Evolutionary conservation across 306 rosid species (phyloP), one percentile per base, ranked within the genome.

Genomic region (Canavalia ensiformis): DNA sequence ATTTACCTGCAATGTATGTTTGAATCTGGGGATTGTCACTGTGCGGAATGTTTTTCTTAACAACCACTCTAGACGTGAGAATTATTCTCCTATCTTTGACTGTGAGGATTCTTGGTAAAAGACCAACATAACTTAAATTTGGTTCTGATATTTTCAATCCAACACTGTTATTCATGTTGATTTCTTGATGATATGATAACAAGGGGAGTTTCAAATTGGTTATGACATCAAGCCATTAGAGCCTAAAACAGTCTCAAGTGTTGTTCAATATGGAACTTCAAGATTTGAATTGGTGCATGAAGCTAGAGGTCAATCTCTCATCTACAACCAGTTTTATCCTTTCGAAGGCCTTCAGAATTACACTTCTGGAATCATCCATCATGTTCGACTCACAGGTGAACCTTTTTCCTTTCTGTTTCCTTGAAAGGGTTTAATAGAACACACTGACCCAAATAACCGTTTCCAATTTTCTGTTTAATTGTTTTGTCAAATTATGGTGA

Each of bases 351-450:
- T 94, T 83, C 91, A 88, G 83, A 94, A 94, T 75, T 92, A 94
- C 77, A 89, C 95, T 68, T 94, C 98, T 6, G 98, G 98, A 77
- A 94, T 94, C 83, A 92, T 94, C 81, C 97, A 91, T 80, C 98
- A 91, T 29, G 98, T 92, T 84, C 93, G 84, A 49, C 91, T 94
- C 46, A 87, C 85, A 83, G 97, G 97, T 94, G 56, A 81, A 3
- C 35, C 28, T 59, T 65, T 10, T n/a, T 34, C 37, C 57, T 33
- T n/a, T 55, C 44, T 68, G 49, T 78, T 82, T 47, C 18, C 75
- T 55, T 71, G 9, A 46, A 62, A 54, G 46, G 35, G 41, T 68
- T 68, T n/a, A 51, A 58, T 11, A 11, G 50, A 57, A 56, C 65
- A 45, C 57, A 56, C 18, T 35, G 55, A 4, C 37, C 49, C 39